Base-by-base conservation (phyloP, 352 stramenopile genomes). In the Phytophthora foliorum region DNA sequence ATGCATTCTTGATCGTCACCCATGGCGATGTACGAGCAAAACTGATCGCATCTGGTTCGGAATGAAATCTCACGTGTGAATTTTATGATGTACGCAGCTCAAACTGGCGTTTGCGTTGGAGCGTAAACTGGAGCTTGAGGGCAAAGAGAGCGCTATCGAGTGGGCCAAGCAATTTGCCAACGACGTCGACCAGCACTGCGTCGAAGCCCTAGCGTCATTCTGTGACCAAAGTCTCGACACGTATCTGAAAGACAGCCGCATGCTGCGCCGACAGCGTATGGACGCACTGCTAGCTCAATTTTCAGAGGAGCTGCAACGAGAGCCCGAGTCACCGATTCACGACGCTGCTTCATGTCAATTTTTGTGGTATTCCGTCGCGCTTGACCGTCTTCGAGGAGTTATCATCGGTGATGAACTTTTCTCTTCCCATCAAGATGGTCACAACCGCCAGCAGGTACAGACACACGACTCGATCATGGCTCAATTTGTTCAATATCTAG, bases 341-440 rank as follows among this genome's bases (percentile, higher is more conserved):
- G 25, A 50, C 14, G 51, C n/a, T 32, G 51, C 14, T 14, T 38
- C 31, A 6, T 46, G 4, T 58, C 44, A 6, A 3, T 80, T 81
- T n/a, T 32, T 78, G 10, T 69, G 67, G 53, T 84, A 80, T 53
- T 77, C 57, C 2, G 56, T 84, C 24, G 75, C 79, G 7, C 29
- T 82, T 21, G 81, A 90, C 50, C 79, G 67, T 45, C 48, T 88
- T 29, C 79, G 79, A 41, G 57, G 72, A n/a, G 60, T 69, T 29
- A 63, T 82, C 41, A 54, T 82, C 11, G 61, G 51, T 17, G 67
- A 77, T 29, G 57, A 63, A 0, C 57, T 80, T 19, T 29, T 32
- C 11, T 46, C 45, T 14, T 34, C 2, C 14, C 3, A 21, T 32
- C 34, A 21, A 42, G 44, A 14, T 6, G 22, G n/a, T n/a, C n/a